phyloP scores from a whole-genome alignment of 2,329 filamentous ascomycete genomes.

The Endoconidiophora laricicola region DNA sequence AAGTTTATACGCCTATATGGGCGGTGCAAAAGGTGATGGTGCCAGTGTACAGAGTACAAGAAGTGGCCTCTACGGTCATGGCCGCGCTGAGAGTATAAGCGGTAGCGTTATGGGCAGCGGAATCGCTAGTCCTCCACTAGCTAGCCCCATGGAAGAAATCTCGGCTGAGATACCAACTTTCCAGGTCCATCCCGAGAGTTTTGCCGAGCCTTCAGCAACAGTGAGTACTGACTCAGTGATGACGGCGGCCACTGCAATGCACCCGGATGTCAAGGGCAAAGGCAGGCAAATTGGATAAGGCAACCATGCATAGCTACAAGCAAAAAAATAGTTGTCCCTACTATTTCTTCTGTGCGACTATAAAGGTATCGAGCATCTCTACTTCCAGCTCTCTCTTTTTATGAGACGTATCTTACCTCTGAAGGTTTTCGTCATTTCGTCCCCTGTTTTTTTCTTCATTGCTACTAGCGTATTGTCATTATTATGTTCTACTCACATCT shows the following conservation, averaged over 20 bases:
- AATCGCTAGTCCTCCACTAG: constrained; percentile 39
- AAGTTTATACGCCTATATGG: constrained; percentile 53
- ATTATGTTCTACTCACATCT: no score
- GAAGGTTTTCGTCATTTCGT: no score
- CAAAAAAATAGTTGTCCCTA: no score
- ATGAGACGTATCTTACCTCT: no score
- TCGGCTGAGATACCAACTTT: background rate
- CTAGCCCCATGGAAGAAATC: constrained; percentile 32
- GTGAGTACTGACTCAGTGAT: no score
- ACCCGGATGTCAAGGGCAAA: background rate
- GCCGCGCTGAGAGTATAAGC: constrained; percentile 63
- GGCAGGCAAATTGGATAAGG: background rate
- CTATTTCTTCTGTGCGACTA: no score
- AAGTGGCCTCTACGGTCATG: constrained; percentile 58
- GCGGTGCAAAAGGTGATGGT: constrained; percentile 37
- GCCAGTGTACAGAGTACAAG: constrained; percentile 65
- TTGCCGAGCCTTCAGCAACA: no score
- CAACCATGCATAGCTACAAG: background rate
- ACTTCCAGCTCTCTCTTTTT: no score
- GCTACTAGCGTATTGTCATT: no score
- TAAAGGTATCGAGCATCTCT: no score
- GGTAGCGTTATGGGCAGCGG: constrained; percentile 47
- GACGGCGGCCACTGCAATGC: no score
- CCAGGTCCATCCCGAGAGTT: background rate
- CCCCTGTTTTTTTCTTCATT: no score